A percentile compares a stretch with the other conserved stretches of the same genome.
Evolutionary conservation across 2,329 filamentous ascomycete genomes (phyloP).

Genomic region (Endoconidiophora laricicola): DNA sequence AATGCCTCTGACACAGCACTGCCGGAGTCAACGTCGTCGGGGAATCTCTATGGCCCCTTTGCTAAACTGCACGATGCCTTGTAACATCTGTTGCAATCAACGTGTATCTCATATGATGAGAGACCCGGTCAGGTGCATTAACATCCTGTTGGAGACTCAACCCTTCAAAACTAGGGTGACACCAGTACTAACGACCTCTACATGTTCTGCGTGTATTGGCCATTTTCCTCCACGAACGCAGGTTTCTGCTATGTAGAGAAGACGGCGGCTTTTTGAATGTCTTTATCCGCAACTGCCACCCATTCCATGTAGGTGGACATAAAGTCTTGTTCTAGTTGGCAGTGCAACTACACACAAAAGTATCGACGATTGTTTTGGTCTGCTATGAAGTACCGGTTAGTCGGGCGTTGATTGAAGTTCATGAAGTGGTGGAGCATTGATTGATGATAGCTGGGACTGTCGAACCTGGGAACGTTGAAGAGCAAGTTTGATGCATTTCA

Average conservation of each 20-base stretch:
- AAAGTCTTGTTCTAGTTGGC: slow-evolving; percentile 90
- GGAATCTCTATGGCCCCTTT: slow-evolving; percentile 15
- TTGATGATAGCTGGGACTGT: not conserved
- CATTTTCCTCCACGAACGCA: slow-evolving; percentile 14
- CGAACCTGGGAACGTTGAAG: no score
- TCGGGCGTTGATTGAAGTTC: not conserved
- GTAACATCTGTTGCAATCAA: not conserved
- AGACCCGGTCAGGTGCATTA: slow-evolving; percentile 43
- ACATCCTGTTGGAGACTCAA: slow-evolving; percentile 27
- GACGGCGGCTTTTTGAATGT: slow-evolving; percentile 68
- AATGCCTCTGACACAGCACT: slow-evolving; percentile 27
- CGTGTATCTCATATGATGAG: slow-evolving; percentile 29
- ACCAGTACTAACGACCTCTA: slow-evolving; percentile 24
- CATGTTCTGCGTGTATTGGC: slow-evolving; percentile 17
- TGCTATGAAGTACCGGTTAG: not conserved
- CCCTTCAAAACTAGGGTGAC: slow-evolving; percentile 28
- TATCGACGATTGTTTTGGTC: slow-evolving; percentile 2
- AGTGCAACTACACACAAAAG: slow-evolving; percentile 70
- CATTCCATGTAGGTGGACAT: slow-evolving; percentile 51
- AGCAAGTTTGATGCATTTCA: no score
- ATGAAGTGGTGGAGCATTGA: not conserved
- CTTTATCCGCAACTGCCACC: slow-evolving; percentile 75
- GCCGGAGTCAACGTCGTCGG: slow-evolving; percentile 23
- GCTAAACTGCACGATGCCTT: slow-evolving; percentile 14
- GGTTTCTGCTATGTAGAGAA: slow-evolving; percentile 10